Evolutionary conservation across 2,329 filamentous ascomycete genomes (phyloP).

Genomic region (Rhinocladiella mackenziei): DNA sequence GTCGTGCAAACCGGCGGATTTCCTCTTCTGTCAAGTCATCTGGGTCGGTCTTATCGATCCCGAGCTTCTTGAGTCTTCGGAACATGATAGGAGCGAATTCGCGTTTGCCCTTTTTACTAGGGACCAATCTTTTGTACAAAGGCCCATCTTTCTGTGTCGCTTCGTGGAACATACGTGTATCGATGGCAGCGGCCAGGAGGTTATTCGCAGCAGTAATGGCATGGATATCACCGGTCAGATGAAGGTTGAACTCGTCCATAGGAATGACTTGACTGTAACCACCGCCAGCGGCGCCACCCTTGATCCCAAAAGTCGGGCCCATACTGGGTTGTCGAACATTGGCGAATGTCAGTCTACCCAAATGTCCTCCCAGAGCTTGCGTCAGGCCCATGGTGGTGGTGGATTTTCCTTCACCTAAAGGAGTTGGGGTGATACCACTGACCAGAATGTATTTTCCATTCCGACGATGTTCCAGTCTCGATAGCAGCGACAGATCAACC

Average conservation of each 20-base stretch:
- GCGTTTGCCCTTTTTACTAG: constrained; percentile 82
- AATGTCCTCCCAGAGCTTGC: constrained; percentile 84
- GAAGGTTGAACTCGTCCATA: constrained; percentile 99
- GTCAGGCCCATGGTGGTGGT: constrained; percentile 95
- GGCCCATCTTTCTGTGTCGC: constrained; percentile 87
- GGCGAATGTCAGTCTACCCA: constrained; percentile 84
- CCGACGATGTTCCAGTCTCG: constrained; percentile 78
- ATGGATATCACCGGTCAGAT: constrained; percentile 96
- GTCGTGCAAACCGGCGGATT: constrained; percentile 77
- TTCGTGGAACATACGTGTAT: constrained; percentile 98
- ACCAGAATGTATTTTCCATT: constrained; percentile 91
- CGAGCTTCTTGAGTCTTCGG: constrained; percentile 88
- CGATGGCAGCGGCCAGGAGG: constrained; percentile 88
- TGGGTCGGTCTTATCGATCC: constrained; percentile 91
- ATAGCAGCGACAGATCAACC: constrained; percentile 75
- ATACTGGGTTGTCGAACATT: constrained; percentile 97
- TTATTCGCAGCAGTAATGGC: constrained; percentile 97
- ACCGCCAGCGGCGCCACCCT: constrained; percentile 93
- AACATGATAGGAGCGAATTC: constrained; percentile 88
- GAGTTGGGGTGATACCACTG: constrained; percentile 93
- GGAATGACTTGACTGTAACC: constrained; percentile 99
- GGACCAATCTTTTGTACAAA: constrained; percentile 82
- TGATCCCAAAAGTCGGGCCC: constrained; percentile 97
- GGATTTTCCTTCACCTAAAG: constrained; percentile 94
- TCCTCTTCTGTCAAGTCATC: constrained; percentile 88